Base-by-base conservation (phyloP, 2,329 filamentous ascomycete genomes). In the Ambrosiella beaveri region DNA sequence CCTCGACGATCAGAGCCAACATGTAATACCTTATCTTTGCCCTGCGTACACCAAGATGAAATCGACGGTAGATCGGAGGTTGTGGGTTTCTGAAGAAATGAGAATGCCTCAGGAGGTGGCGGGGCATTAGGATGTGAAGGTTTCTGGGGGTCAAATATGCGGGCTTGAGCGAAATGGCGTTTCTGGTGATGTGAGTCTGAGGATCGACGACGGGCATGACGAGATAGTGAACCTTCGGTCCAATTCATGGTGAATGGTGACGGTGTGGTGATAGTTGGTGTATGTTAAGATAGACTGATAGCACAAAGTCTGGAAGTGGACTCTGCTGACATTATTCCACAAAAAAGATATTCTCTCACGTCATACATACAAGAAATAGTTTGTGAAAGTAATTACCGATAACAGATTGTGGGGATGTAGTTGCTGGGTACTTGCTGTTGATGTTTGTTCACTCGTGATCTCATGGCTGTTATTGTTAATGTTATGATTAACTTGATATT, bases 191-290 rank as follows among this genome's bases (percentile, higher is more conserved):
- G 64, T 15, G 62, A 59, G 44, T 71, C 68, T 36, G 65, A 61
- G 12, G 65, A 64, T 54, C 65, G 69, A 6, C 66, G 65, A 40
- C 66, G 66, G 35, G 67, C 66, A 59, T 72, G 66, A 7, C 71
- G 69, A 49, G 69, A 65, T 19, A 71, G 67, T 39, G 65, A 61
- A 8, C 70, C 69, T 61, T 70, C 69, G 1, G 68, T 73, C 70
- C 72, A 72, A 62, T 74, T 74, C 71, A 74, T 74, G 47, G 38
- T 62, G 37, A 35, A 15, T 12, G 17, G 8, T 6, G 40, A 47
- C 19, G 7, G 11, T 13, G 2, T 47, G 44, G 19, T 8, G n/a
- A n/a, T n/a, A 15, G 8, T 47, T n/a, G n/a, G n/a, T 11, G 3
- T 41, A 27, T 41, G 6, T 41, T 3, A 41, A n/a, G n/a, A 41